A percentile compares a stretch with the other conserved stretches of the same genome.
phyloP scores from a whole-genome alignment of 192 early-diverging fungal genomes.

The Coemansia sp. region DNA sequence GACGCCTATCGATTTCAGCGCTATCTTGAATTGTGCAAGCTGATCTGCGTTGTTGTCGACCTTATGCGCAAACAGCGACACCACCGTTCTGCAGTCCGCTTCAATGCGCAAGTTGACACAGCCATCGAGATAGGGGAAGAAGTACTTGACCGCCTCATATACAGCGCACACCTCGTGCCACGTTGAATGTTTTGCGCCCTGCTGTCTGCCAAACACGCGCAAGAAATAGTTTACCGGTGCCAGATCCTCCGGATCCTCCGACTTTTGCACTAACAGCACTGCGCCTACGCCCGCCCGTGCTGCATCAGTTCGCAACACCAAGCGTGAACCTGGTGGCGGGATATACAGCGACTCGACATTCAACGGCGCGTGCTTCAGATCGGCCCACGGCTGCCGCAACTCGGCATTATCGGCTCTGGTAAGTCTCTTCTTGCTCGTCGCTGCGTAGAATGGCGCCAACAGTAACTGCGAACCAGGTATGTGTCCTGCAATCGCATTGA shows the following conservation, averaged over 20 bases:
- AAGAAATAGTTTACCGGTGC: slow-evolving; percentile 27
- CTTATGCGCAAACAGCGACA: slow-evolving; percentile 11
- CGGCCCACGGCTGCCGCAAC: slow-evolving; percentile 8
- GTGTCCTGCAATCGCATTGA: slow-evolving; percentile 23
- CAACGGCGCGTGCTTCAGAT: slow-evolving; percentile 4
- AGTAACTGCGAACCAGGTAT: slow-evolving; percentile 14
- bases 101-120: slow-evolving; percentile 23
- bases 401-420: neutral
- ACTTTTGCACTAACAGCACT: slow-evolving; percentile 20
- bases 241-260: slow-evolving; percentile 8
- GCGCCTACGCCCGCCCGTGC: slow-evolving; percentile 17
- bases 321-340: slow-evolving; percentile 14
- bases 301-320: slow-evolving; percentile 23
- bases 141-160: slow-evolving; percentile 14
- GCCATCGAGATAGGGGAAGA: slow-evolving; percentile 32
- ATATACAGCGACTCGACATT: slow-evolving; percentile 14
- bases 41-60: slow-evolving; percentile 7
- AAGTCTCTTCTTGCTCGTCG: neutral
- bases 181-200: slow-evolving; percentile 12
- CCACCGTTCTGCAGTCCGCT: slow-evolving; percentile 21
- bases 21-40: neutral
- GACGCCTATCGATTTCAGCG: slow-evolving; percentile 9
- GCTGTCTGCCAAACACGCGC: slow-evolving; percentile 13
- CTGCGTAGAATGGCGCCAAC: slow-evolving; percentile 29
- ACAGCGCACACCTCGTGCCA: slow-evolving; percentile 26